Conservation (phyloP, 2,329 filamentous ascomycete genomes). For the Zasmidium cellare region DNA sequence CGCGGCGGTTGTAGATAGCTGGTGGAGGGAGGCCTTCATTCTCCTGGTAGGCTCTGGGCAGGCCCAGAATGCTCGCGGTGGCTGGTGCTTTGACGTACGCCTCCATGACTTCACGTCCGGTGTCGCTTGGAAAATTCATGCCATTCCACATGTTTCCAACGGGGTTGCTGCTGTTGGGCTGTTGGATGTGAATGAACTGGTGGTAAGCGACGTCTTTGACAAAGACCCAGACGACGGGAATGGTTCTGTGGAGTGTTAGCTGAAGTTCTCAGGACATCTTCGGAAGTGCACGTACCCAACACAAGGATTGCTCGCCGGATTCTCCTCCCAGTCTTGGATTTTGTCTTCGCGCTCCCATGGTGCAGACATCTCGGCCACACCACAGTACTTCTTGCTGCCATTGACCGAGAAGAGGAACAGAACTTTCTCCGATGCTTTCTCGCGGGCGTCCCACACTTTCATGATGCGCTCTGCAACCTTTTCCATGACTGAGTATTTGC, state of each 20-base stretch:
- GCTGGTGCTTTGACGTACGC: conserved; percentile 24
- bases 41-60: conserved; percentile 19
- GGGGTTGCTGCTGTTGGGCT: conserved; percentile 22
- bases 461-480: conserved; percentile 30
- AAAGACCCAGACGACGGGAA: conserved; percentile 30
- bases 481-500: conserved; percentile 25
- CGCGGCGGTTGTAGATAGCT: conserved; percentile 1
- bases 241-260: conserved; percentile 23
- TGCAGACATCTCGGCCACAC: conserved; percentile 32
- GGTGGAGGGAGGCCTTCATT: conserved; percentile 6
- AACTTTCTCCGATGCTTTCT: conserved; percentile 23
- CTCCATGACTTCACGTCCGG: conserved; percentile 29
- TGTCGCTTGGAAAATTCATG: conserved; percentile 29
- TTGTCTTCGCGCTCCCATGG: conserved; percentile 19
- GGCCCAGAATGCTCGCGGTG: conserved; percentile 22
- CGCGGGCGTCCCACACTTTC: conserved; percentile 23
- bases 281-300: conserved; percentile 16
- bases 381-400: conserved; percentile 30
- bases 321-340: conserved; percentile 25
- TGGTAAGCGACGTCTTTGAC: conserved; percentile 32
- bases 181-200: conserved; percentile 27
- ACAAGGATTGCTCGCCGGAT: conserved; percentile 7
- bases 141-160: conserved; percentile 37
- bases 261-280: background rate
- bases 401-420: conserved; percentile 33